Conservation (phyloP, 2,329 filamentous ascomycete species). For the Claviceps monticola region DNA sequence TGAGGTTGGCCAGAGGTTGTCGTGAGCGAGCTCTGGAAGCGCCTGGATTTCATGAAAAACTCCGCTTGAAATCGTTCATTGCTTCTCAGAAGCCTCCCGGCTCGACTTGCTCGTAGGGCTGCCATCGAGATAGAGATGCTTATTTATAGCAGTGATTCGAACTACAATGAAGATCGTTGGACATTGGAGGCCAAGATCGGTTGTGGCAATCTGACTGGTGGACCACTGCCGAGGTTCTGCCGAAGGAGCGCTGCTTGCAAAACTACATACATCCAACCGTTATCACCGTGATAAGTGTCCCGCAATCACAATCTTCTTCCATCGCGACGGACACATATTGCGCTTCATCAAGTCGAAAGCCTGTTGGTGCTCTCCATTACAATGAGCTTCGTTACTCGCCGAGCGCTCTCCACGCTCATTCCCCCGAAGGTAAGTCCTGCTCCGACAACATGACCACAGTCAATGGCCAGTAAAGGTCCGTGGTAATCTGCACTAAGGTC, state of each 20-base stretch:
- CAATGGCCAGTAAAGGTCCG: neutral
- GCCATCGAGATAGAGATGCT: conserved; percentile 38
- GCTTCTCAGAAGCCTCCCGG: conserved; percentile 37
- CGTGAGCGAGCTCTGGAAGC: conserved; percentile 40
- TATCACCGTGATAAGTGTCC: conserved; percentile 13
- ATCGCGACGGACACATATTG: conserved; percentile 19
- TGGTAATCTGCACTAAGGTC: no score
- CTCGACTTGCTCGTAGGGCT: conserved; percentile 45
- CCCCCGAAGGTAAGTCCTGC: conserved; percentile 73
- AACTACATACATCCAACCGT: conserved; percentile 7
- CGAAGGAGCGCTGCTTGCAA: conserved; percentile 37
- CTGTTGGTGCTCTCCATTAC: conserved; percentile 28
- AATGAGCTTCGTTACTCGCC: conserved; percentile 87
- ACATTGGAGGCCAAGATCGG: conserved; percentile 10
- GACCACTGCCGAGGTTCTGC: conserved; percentile 28
- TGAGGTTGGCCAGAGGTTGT: conserved; percentile 25
- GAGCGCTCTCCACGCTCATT: conserved; percentile 94
- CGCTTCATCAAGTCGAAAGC: conserved; percentile 12
- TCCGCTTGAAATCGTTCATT: conserved; percentile 24
- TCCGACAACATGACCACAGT: neutral
- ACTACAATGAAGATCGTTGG: neutral
- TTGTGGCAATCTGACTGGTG: conserved; percentile 26
- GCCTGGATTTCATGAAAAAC: conserved; percentile 31
- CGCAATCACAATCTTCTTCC: conserved; percentile 20
- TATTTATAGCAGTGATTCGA: conserved; percentile 5